Evolutionary conservation across 2,329 filamentous ascomycete species (phyloP).

Genomic region (Colletotrichum musae): DNA sequence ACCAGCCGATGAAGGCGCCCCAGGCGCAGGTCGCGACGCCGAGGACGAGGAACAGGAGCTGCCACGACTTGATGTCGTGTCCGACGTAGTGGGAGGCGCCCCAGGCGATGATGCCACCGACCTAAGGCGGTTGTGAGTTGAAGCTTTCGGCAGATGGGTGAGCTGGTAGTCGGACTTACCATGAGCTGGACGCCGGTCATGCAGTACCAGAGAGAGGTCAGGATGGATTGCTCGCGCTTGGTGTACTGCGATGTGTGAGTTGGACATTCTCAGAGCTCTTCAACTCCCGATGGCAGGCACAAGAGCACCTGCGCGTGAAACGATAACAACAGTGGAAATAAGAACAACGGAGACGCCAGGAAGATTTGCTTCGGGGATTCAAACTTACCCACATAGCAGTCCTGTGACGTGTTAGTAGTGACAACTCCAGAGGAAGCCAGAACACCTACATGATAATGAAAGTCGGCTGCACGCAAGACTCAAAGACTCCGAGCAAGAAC

Average conservation of each 20-base stretch:
- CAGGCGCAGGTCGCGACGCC: conserved; percentile 72
- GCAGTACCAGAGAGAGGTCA: conserved; percentile 76
- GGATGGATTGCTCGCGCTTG: conserved; percentile 70
- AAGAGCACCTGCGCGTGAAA: background rate
- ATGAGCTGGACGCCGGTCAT: conserved; percentile 72
- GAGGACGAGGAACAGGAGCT: conserved; percentile 73
- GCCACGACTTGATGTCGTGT: conserved; percentile 51
- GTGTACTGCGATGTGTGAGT: conserved; percentile 50
- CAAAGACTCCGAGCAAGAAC: conserved; percentile 43
- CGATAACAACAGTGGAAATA: background rate
- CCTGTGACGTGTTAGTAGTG: background rate
- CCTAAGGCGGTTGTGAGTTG: background rate
- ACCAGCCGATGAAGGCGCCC: conserved; percentile 71
- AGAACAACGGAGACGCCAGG: background rate
- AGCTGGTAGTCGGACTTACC: conserved; percentile 1
- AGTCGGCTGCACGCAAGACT: conserved; percentile 55
- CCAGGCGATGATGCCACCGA: conserved; percentile 70
- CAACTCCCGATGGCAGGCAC: background rate
- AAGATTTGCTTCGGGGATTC: accelerated
- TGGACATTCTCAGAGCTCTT: background rate
- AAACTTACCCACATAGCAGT: conserved; percentile 56
- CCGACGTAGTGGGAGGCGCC: conserved; percentile 67
- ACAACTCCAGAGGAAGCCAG: background rate
- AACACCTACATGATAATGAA: conserved; percentile 56
- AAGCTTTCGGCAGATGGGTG: background rate